phyloP scores from a whole-genome alignment of 768 basidiomycete genomes.

The Paxillus ammoniavirescens region DNA sequence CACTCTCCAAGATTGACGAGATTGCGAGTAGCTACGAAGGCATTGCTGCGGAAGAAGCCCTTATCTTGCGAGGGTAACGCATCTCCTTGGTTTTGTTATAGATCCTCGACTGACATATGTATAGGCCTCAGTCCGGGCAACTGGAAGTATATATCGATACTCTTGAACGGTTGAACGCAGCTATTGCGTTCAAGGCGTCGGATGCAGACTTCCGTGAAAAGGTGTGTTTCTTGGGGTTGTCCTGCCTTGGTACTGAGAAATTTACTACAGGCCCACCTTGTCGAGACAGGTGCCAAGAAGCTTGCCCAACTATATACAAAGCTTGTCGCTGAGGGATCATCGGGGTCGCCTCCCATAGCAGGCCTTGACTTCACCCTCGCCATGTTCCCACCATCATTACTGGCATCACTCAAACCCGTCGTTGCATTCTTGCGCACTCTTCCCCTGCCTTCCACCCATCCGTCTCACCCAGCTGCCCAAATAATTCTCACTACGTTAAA shows the following conservation, averaged over 20 bases:
- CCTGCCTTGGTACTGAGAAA: background rate
- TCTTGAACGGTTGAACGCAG: conserved; percentile 73
- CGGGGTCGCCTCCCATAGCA: conserved; percentile 65
- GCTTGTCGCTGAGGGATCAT: conserved; percentile 82
- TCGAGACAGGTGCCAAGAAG: conserved; percentile 84
- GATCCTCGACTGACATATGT: background rate
- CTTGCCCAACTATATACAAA: conserved; percentile 82
- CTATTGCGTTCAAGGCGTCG: conserved; percentile 70
- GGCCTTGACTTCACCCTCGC: conserved; percentile 53
- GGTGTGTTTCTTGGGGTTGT: conserved; percentile 29
- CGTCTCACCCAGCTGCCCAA: conserved; percentile 74
- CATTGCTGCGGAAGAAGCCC: conserved; percentile 71
- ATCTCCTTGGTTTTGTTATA: conserved; percentile 2
- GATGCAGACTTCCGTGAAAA: conserved; percentile 56
- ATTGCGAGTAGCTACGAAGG: conserved; percentile 74
- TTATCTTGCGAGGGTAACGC: conserved; percentile 71
- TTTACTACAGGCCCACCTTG: conserved; percentile 53
- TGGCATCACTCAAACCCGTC: conserved; percentile 57
- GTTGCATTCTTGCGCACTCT: conserved; percentile 69
- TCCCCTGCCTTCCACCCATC: conserved; percentile 76
- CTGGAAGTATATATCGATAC: conserved; percentile 67
- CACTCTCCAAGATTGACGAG: conserved; percentile 75
- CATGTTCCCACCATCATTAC: conserved; percentile 54
- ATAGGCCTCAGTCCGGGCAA: conserved; percentile 70
- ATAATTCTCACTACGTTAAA: conserved; percentile 62